phyloP scores from a whole-genome alignment of 2,329 filamentous ascomycete genomes.

The Ophiocordyceps camponoti-saundersi region DNA sequence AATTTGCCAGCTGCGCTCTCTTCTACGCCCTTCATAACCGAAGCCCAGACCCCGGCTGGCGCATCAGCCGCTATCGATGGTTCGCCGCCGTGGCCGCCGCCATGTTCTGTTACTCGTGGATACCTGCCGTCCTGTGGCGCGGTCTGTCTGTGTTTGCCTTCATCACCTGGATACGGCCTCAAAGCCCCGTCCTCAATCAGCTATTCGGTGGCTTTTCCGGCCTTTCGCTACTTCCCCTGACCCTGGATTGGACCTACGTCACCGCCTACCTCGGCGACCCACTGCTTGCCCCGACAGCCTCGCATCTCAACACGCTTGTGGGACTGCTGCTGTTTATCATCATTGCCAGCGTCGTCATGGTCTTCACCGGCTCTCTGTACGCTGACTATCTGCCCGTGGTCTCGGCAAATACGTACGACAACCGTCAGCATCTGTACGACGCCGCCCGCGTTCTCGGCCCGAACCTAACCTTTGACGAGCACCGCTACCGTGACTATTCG shows the following conservation, averaged over 20 bases:
- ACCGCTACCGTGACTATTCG: slow-evolving; percentile 33
- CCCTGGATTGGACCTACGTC: slow-evolving; percentile 27
- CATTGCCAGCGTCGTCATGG: slow-evolving; percentile 26
- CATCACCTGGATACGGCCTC: slow-evolving; percentile 34
- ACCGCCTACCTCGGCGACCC: slow-evolving; percentile 24
- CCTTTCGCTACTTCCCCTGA: slow-evolving; percentile 34
- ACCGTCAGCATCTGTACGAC: slow-evolving; percentile 32
- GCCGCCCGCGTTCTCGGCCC: slow-evolving; percentile 31
- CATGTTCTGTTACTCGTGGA: slow-evolving; percentile 34
- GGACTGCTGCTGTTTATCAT: slow-evolving; percentile 24
- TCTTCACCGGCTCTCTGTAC: slow-evolving; percentile 25
- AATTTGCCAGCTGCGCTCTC: slow-evolving; percentile 27
- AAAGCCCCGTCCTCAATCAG: slow-evolving; percentile 36
- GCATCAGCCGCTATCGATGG: slow-evolving; percentile 25
- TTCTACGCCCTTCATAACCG: slow-evolving; percentile 26
- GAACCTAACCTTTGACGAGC: slow-evolving; percentile 27
- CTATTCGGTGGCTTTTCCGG: slow-evolving; percentile 37
- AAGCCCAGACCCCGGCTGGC: slow-evolving; percentile 24
- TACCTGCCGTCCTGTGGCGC: slow-evolving; percentile 31
- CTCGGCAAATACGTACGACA: slow-evolving; percentile 36
- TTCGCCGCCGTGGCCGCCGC: slow-evolving; percentile 23
- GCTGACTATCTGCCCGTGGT: slow-evolving; percentile 38
- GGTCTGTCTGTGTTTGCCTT: slow-evolving; percentile 37
- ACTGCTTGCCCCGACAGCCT: slow-evolving; percentile 22
- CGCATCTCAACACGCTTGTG: slow-evolving; percentile 27